Evolutionary conservation across 345 rosid genomes (phyloP), one percentile per base, ranked within the genome.

Genomic region (Aquilaria malaccensis): DNA sequence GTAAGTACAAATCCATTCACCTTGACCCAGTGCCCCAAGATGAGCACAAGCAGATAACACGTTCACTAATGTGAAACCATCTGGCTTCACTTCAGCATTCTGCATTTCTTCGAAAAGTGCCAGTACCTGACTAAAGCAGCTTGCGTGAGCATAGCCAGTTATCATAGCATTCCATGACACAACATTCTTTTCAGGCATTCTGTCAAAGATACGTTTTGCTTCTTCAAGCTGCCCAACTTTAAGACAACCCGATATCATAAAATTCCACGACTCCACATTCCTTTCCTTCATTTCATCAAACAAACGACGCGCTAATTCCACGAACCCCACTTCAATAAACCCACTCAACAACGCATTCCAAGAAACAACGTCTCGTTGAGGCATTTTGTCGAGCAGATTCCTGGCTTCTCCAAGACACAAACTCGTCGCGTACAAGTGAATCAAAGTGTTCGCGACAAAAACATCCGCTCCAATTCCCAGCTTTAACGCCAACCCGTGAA

Each of bases 141-240:
- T 72, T 0, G 50, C 45, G 46, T 67, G 67, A 0, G 82, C 71
- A 51, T 77, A 75, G 60, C 55, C 80, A 62, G 70, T 71, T 15
- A 82, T 48, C 60, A 82, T 45, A 6, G 72, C 74, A 30, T 79
- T 77, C 82, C 87, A 82, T 56, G 82, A 71, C 55, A 80, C 82
- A 60, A 71, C 70, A 71, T 75, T 71, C 65, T 58, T 82, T 30
- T 12, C 51, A 14, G 79, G 76, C 84, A 67, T 79, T 29, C 30
- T 31, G 60, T 75, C 68, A n/a, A 82, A 82, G 11, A 68, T 0
- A 67, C 33, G 46, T 29, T 60, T 72, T 0, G 80, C 86, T 30
- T 74, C 75, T 41, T 70, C 65, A 51, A 79, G 62, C 45, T 70
- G 66, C 56, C 86, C 81, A 3, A 33, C 62, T 54, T 59, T 61